A percentile compares a stretch with the other conserved stretches of the same genome.
Conservation (phyloP, 2,329 filamentous ascomycete species). For the Hawksworthiomyces lignivorus region DNA sequence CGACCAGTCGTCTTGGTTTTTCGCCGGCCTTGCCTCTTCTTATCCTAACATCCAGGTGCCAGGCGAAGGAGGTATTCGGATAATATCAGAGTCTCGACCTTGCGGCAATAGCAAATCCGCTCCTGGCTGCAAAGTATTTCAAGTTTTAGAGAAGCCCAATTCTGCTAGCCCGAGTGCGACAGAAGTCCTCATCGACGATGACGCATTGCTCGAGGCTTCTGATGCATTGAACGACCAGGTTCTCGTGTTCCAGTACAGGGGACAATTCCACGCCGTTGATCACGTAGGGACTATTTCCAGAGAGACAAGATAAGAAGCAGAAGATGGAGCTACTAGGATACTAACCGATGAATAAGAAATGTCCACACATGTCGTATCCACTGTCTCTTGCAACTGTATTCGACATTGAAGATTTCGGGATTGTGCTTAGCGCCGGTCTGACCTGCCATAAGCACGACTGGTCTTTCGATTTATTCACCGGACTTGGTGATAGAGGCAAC, state of each 20-base stretch:
- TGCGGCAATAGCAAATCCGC: conserved; percentile 30
- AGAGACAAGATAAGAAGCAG: no score
- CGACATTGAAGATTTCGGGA: conserved; percentile 61
- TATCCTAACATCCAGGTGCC: conserved; percentile 42
- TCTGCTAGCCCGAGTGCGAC: conserved; percentile 25
- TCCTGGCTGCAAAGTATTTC: conserved; percentile 53
- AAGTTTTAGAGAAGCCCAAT: conserved; percentile 33
- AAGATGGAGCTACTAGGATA: no score
- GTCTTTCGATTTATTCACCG: conserved; percentile 63
- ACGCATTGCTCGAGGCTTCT: conserved; percentile 18
- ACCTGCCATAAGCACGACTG: conserved; percentile 63
- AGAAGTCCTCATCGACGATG: conserved; percentile 28
- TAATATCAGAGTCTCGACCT: conserved; percentile 27
- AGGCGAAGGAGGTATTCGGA: conserved; percentile 16
- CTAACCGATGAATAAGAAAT: conserved; percentile 38
- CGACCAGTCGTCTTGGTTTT: conserved; percentile 31
- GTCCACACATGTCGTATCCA: conserved; percentile 60
- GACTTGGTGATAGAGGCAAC: conserved; percentile 51
- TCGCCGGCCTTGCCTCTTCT: conserved; percentile 44
- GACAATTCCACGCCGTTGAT: conserved; percentile 59
- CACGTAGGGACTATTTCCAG: no score
- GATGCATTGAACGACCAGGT: conserved; percentile 50
- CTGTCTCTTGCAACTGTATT: conserved; percentile 56
- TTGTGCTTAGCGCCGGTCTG: conserved; percentile 53
- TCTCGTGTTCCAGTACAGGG: conserved; percentile 56